A percentile compares a stretch with the other conserved stretches of the same genome.
Conservation (phyloP, 2,329 filamentous ascomycete genomes). For the Monilinia aucupariae region DNA sequence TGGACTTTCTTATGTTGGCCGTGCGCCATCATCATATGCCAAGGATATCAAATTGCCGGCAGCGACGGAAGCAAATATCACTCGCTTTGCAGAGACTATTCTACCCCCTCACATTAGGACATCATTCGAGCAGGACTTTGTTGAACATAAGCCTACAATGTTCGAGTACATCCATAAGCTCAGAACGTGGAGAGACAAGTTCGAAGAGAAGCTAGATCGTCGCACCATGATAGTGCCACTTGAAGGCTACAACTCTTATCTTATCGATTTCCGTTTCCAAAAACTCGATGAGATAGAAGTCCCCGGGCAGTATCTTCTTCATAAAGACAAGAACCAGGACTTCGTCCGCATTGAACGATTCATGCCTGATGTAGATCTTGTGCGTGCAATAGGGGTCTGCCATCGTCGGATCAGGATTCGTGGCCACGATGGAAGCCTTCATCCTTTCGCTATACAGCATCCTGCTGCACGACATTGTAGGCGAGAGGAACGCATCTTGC, state of each 20-base stretch:
- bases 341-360: slow-evolving; percentile 97
- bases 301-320: slow-evolving; percentile 91
- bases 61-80: slow-evolving; percentile 94
- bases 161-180: slow-evolving; percentile 97
- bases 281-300: slow-evolving; percentile 99
- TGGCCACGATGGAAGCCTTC: slow-evolving; percentile 94
- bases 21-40: slow-evolving; percentile 79
- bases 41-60: slow-evolving; percentile 84
- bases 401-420: slow-evolving; percentile 92
- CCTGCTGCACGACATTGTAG: slow-evolving; percentile 88
- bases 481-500: slow-evolving; percentile 88
- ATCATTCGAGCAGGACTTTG: slow-evolving; percentile 97
- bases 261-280: slow-evolving; percentile 94
- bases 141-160: slow-evolving; percentile 92
- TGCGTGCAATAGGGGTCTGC: slow-evolving; percentile 84
- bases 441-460: slow-evolving; percentile 94
- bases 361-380: slow-evolving; percentile 87
- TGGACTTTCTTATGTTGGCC: slow-evolving; percentile 83
- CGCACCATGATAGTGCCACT: slow-evolving; percentile 48
- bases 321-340: slow-evolving; percentile 98
- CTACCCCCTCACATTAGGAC: slow-evolving; percentile 90
- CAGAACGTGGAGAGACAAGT: slow-evolving; percentile 92
- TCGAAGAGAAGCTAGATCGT: slow-evolving; percentile 93
- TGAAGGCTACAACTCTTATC: slow-evolving; percentile 80
- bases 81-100: slow-evolving; percentile 92